These are phyloP conservation scores for Salvia miltiorrhiza DNA, from an alignment of 257 asterid genomes.

Conservation along the genomic window DNA sequence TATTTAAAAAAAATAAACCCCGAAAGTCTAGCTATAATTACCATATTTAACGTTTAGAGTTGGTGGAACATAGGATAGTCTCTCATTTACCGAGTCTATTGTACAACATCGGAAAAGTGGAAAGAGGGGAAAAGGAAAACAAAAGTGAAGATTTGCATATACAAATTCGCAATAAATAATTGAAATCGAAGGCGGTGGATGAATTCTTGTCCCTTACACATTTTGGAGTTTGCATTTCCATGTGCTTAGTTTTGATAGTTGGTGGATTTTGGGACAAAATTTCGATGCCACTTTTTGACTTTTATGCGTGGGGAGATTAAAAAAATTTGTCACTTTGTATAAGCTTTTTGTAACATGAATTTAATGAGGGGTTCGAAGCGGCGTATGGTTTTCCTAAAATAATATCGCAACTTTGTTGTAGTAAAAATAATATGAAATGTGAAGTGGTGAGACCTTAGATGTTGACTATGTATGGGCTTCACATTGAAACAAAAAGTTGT, in stretches of 20 bases:
- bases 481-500: conserved; percentile 10
- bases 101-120: conserved; percentile 1
- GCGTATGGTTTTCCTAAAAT: background rate
- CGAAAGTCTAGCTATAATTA: no score
- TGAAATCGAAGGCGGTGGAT: conserved; percentile 14
- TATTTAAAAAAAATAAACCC: no score
- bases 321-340: conserved; percentile 7
- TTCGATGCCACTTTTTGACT: conserved; percentile 16
- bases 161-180: background rate
- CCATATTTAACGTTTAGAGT: no score
- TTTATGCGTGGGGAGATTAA: conserved; percentile 15
- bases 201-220: conserved; percentile 15
- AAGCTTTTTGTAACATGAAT: background rate
- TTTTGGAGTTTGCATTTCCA: conserved; percentile 25
- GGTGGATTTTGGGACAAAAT: background rate
- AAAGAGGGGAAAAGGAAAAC: background rate
- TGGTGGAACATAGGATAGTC: no score
- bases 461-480: conserved; percentile 8
- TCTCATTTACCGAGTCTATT: background rate
- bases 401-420: background rate
- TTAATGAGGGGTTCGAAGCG: background rate
- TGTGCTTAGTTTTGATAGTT: conserved; percentile 12
- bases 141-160: background rate
- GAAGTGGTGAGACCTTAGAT: conserved; percentile 4
- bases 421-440: background rate